A percentile compares a stretch with the other conserved stretches of the same genome.
Conservation (phyloP, 345 rosid species). For the Turnera subulata region DNA sequence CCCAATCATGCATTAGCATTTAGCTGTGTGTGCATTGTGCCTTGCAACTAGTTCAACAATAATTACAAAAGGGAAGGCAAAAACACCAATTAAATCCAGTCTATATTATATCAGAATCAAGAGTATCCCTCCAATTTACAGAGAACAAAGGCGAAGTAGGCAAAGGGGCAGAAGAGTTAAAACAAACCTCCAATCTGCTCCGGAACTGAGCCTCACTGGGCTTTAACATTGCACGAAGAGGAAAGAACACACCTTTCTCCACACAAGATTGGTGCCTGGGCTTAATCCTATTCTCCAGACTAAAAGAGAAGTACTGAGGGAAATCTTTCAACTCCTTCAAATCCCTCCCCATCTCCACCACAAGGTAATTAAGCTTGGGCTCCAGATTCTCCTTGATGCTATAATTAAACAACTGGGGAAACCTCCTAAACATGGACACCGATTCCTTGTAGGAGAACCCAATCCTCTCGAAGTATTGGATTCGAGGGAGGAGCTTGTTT, state of each 20-base stretch:
- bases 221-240: conserved; percentile 59
- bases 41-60: too few species aligned
- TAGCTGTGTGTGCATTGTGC: too few species aligned
- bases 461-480: conserved; percentile 55
- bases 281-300: conserved; percentile 80
- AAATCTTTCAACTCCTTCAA: conserved; percentile 73
- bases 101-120: conserved; percentile 30
- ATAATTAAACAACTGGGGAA: conserved; percentile 76
- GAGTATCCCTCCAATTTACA: conserved; percentile 31
- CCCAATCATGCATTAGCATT: too few species aligned
- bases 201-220: conserved; percentile 52
- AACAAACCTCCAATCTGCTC: conserved; percentile 56
- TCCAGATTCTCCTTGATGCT: conserved; percentile 62
- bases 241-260: conserved; percentile 63
- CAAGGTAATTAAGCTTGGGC: conserved; percentile 60
- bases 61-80: too few species aligned
- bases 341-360: conserved; percentile 82
- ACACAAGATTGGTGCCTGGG: conserved; percentile 72
- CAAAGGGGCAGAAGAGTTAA: conserved; percentile 61
- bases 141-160: conserved; percentile 53
- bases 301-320: conserved; percentile 82
- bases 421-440: conserved; percentile 59
- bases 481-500: conserved; percentile 57
- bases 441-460: conserved; percentile 63
- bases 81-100: too few species aligned